phyloP scores from a whole-genome alignment of 495 filamentous ascomycete species.

The Penicillium waksmanii region DNA sequence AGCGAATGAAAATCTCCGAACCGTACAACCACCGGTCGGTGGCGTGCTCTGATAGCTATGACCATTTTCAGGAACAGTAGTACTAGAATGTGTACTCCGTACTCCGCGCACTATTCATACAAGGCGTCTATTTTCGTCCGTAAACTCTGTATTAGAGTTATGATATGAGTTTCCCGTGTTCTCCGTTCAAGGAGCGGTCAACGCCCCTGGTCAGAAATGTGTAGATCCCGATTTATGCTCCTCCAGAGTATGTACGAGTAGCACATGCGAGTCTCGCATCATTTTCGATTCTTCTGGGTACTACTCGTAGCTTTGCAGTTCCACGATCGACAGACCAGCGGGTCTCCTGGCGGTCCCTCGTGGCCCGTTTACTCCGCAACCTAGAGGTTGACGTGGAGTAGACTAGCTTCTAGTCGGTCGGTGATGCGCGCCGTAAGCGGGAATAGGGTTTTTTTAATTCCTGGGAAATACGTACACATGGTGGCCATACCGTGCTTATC shows the following conservation, averaged over 20 bases:
- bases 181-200: constrained; percentile 12
- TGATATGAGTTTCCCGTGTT: neutral
- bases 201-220: constrained; percentile 7
- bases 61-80: neutral
- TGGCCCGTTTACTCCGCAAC: constrained; percentile 7
- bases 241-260: neutral
- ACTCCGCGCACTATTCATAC: too few species aligned
- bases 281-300: neutral
- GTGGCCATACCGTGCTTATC: neutral
- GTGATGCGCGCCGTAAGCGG: neutral
- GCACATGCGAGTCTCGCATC: constrained; percentile 9
- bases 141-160: too few species aligned
- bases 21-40: neutral
- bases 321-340: constrained; percentile 9
- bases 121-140: too few species aligned
- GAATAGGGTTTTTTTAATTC: neutral
- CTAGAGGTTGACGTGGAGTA: constrained; percentile 8
- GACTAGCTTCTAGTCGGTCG: constrained; percentile 2
- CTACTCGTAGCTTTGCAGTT: neutral
- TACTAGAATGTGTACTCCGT: neutral
- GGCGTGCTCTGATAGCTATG: constrained; percentile 8
- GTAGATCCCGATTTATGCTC: neutral
- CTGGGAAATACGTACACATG: neutral
- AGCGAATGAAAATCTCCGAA: constrained; percentile 8
- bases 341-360: constrained; percentile 6